A percentile compares a stretch with the other conserved stretches of the same genome.
Evolutionary conservation across 1,284 basidiomycete species (phyloP).

Genomic region (Retiboletus fuscus): DNA sequence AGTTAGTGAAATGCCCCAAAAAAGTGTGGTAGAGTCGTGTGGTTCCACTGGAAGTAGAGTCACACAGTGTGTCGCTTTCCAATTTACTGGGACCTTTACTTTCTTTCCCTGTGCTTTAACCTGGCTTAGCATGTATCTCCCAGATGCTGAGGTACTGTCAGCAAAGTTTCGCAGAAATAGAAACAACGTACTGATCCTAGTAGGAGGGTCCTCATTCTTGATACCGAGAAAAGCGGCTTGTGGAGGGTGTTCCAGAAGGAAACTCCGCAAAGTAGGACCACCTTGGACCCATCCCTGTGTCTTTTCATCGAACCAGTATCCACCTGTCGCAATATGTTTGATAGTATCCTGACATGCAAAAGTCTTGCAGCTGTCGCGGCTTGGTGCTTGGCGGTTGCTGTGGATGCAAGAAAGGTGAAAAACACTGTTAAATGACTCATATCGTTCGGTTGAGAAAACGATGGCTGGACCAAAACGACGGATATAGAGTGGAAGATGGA

Average conservation of each 20-base stretch:
- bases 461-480: slow-evolving; percentile 21
- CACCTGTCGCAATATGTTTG: not conserved
- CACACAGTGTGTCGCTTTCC: not conserved
- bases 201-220: not conserved
- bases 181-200: not conserved
- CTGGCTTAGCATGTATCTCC: not conserved
- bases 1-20: not conserved
- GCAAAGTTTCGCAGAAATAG: not conserved
- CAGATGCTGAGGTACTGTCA: not conserved
- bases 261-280: not conserved
- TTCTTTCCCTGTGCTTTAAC: not conserved
- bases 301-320: not conserved
- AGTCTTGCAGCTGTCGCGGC: not conserved
- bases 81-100: not conserved
- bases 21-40: not conserved
- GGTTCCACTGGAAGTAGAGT: not conserved
- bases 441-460: slow-evolving; percentile 24
- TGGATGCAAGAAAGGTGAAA: slow-evolving; percentile 27
- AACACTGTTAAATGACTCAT: slow-evolving; percentile 26
- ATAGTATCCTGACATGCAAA: not conserved
- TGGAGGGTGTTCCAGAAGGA: not conserved
- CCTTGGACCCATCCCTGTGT: not conserved
- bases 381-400: slow-evolving; percentile 22
- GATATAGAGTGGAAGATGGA: slow-evolving; percentile 28
- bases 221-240: not conserved